Evolutionary conservation across 495 filamentous ascomycete species (phyloP).

Genomic region (Penicillium paxilli): DNA sequence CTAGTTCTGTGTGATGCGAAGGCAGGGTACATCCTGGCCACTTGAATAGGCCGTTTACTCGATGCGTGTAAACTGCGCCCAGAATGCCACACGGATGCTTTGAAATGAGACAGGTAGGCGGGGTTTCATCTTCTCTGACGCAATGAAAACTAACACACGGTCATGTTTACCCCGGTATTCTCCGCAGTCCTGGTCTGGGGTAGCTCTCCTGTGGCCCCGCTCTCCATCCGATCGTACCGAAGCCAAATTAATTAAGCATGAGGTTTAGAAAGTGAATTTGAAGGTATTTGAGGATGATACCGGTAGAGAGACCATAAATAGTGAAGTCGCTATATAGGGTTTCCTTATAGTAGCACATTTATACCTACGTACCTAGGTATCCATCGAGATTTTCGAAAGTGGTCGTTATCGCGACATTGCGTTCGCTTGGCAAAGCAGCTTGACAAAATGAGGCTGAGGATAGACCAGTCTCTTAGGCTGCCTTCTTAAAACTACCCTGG

Average conservation of each 20-base stretch:
- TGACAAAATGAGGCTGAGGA: background rate
- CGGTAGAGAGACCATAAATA: background rate
- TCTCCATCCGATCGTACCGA: background rate
- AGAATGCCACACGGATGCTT: too few relatives aligned
- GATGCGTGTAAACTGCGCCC: too few relatives aligned
- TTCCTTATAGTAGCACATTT: background rate
- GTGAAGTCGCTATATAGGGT: background rate
- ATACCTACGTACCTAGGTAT: background rate
- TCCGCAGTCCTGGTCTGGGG: background rate
- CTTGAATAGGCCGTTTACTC: too few relatives aligned
- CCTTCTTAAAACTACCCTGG: background rate
- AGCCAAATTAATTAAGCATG: background rate
- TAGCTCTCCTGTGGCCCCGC: background rate
- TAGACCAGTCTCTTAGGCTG: background rate
- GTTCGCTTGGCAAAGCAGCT: background rate
- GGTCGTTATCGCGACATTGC: background rate
- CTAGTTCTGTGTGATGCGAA: too few relatives aligned
- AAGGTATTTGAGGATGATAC: too few relatives aligned
- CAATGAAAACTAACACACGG: too few relatives aligned
- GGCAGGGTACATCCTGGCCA: too few relatives aligned
- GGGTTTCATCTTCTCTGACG: too few relatives aligned
- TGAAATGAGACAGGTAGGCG: too few relatives aligned
- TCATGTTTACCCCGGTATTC: background rate
- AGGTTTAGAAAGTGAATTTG: background rate
- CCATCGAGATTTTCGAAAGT: background rate